Percentiles rank a stretch among this genome's conserved stretches.
These are phyloP conservation scores for Mortierella claussenii DNA, from an alignment of 192 early-diverging fungal species.

Conservation along the genomic window DNA sequence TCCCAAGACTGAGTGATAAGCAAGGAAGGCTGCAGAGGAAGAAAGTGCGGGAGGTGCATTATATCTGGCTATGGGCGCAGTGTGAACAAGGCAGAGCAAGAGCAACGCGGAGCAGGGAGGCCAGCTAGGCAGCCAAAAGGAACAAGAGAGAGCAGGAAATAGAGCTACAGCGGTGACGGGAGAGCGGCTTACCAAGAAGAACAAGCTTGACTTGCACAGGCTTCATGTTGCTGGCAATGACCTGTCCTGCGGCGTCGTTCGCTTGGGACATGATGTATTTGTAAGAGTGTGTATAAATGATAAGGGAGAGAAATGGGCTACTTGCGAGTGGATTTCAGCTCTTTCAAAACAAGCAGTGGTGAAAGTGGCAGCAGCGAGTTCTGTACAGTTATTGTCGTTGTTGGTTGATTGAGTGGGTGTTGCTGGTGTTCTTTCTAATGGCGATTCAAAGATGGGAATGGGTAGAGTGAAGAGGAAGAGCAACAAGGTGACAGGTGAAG, in stretches of 20 bases:
- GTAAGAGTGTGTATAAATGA: no score
- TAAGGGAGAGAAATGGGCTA: no score
- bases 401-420: not conserved
- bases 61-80: no score
- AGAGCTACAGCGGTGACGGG: not conserved
- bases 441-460: not conserved
- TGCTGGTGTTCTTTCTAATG: not conserved
- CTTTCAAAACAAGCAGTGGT: not conserved
- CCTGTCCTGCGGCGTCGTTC: conserved; percentile 31
- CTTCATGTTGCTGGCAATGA: conserved; percentile 64
- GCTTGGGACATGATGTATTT: conserved; percentile 53
- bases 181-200: conserved; percentile 71
- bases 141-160: not conserved
- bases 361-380: not conserved
- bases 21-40: no score
- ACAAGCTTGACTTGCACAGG: conserved; percentile 98
- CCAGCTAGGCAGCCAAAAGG: not conserved
- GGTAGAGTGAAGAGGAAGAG: no score
- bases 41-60: no score
- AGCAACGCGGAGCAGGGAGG: no score
- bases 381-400: not conserved
- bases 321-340: not conserved
- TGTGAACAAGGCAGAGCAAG: no score
- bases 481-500: no score
- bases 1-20: no score